phyloP scores from a whole-genome alignment of 495 filamentous ascomycete species.

The Amniculicola lignicola region DNA sequence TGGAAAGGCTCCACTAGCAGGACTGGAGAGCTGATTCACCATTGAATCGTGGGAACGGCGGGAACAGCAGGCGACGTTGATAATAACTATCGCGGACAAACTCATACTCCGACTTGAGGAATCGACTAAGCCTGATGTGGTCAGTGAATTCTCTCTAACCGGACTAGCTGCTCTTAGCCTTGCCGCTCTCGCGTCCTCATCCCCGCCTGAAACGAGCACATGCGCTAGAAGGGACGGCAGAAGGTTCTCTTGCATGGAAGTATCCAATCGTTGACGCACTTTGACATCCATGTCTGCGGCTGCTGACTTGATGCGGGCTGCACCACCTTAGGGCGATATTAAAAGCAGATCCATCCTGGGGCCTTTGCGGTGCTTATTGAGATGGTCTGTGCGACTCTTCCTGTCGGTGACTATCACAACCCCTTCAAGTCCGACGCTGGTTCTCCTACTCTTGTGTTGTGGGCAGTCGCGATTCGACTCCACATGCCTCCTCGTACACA shows the following conservation, averaged over 20 bases:
- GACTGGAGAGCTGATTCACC: too few relatives aligned
- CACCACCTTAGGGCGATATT: conserved; percentile 24
- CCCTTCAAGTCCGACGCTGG: conserved; percentile 27
- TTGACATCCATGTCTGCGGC: not conserved
- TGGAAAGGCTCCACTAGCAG: too few relatives aligned
- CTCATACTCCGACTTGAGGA: too few relatives aligned
- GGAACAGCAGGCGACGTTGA: too few relatives aligned
- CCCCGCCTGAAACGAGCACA: not conserved
- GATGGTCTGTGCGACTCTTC: conserved; percentile 17
- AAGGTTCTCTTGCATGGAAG: conserved; percentile 7
- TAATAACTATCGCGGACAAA: too few relatives aligned
- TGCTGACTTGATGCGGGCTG: not conserved
- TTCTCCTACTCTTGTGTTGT: not conserved
- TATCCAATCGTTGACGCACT: not conserved
- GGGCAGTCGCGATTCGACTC: not conserved
- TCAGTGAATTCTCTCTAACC: too few relatives aligned
- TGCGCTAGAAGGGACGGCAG: conserved; percentile 8
- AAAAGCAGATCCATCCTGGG: conserved; percentile 29
- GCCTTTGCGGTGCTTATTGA: conserved; percentile 29
- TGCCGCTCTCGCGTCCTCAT: too few relatives aligned
- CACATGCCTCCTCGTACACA: conserved; percentile 5
- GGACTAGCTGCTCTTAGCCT: too few relatives aligned
- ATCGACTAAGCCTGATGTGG: too few relatives aligned
- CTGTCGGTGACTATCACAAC: conserved; percentile 28
- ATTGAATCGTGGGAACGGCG: too few relatives aligned